Base-by-base conservation (phyloP, 495 filamentous ascomycete species). In the Aspergillus ellipticus region DNA sequence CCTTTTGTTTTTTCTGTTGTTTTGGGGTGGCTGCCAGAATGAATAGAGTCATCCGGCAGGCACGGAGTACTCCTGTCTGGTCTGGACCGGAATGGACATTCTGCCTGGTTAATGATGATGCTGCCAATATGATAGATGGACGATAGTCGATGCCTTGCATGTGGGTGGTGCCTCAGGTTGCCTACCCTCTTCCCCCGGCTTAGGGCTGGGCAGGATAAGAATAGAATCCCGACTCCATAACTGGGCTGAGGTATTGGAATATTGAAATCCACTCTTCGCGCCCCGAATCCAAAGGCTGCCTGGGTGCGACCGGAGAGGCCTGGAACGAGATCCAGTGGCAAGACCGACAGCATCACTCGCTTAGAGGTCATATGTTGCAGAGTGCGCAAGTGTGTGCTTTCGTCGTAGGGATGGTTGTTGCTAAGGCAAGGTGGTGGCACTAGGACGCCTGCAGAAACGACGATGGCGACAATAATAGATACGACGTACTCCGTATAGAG, bases 111-210 rank as follows among this genome's bases (percentile, higher is more conserved):
- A 13, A 39, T 8, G 13, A 39, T 39, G 35, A 39, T n/a, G 13
- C 11, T 20, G 45, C 24, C 15, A n/a, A 48, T 48, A 48, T 48
- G 45, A 48, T 48, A 48, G 45, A 48, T 48, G 24, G 11, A 48
- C 45, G 45, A 48, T 28, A n/a, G 45, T 28, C 28, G 45, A 48
- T 48, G 45, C 45, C 45, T 48, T 48, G 45, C 45, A 48, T 29
- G 10, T n/a, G 28, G 21, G 22, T 22, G 22, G 24, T 48, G 22
- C 22, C 45, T 48, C n/a, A 48, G 22, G 45, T n/a, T 48, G 24
- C 24, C 24, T 28, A 7, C 24, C 24, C 24, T 28, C 24, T 28
- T 7, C 24, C 35, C 11, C 35, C 35, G 35, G 35, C 35, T 39
- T 39, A 39, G 35, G 35, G 35, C 35, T 39, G n/a, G 35, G 11